Evolutionary conservation across 768 basidiomycete species (phyloP), one percentile per base, ranked within the genome.

Genomic region (Ramaria sp.): DNA sequence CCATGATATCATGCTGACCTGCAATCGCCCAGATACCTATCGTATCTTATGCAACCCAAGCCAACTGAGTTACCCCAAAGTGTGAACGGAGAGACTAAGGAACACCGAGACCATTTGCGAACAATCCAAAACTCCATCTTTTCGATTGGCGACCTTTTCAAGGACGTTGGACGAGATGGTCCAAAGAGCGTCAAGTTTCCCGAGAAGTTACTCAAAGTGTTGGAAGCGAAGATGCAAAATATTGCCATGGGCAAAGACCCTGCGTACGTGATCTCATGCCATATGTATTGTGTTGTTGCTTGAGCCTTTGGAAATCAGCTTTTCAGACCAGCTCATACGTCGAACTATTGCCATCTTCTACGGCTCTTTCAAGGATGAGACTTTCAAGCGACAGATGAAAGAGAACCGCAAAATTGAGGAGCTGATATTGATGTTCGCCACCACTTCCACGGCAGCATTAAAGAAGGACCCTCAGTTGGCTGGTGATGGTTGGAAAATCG

Each of bases 331-430:
- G 64, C 75, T 92, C 33, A 84, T 93, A 17, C 82, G 95, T 31
- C 78, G 91, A 56, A 91, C 90, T 1, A 87, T 95, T 77, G 94
- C 86, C 56, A 85, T 88, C 34, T 97, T 97, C 70, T 97, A 93
- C 67, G 86, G 86, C 12, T 89, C 91, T 60, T 91, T 89, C 69
- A 83, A 85, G 69, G 83, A 88, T 58, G 87, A 91, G 27, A 78
- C 76, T 39, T 95, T 96, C 74, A 83, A 87, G 57, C 79, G 82
- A 37, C 88, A 93, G 64, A 87, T 97, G 82, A 91, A 91, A 70
- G 94, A 97, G 68, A 94, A 91, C 68, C 80, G 96, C 47, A 96
- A 95, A 73, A 90, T 97, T 39, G 96, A 99, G 71, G 93, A 97
- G 61, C 84, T 99, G 54, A 95, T 99, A 59, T 77, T 99, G 52